Evolutionary conservation across 2,329 filamentous ascomycete genomes (phyloP).

Genomic region (Stromatinia cepivora): DNA sequence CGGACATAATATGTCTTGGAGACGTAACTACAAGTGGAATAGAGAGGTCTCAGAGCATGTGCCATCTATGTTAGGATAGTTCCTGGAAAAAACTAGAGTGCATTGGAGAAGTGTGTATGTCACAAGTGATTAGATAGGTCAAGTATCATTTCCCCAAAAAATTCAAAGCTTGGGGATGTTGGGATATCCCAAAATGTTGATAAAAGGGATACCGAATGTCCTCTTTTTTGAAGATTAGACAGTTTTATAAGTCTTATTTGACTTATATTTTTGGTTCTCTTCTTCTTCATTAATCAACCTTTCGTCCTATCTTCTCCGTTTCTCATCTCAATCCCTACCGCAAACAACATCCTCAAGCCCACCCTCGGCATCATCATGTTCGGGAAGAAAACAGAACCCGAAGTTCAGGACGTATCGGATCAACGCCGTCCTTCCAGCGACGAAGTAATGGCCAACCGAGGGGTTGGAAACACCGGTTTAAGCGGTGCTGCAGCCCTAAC

Average conservation of each 20-base stretch:
- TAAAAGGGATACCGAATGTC: conserved; percentile 14
- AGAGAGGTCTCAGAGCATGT: background rate
- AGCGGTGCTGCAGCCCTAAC: conserved; percentile 13
- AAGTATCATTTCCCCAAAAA: background rate
- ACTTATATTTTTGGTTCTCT: background rate
- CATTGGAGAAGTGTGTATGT: background rate
- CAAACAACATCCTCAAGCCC: background rate
- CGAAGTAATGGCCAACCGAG: background rate
- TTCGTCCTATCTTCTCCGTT: background rate
- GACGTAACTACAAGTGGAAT: background rate
- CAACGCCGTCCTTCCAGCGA: background rate
- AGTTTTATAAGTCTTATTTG: background rate
- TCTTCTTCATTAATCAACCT: background rate
- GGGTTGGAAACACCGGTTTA: conserved; percentile 1
- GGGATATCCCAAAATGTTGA: background rate
- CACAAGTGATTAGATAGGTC: background rate
- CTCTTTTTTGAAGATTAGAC: background rate
- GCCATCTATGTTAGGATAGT: background rate
- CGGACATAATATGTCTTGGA: background rate
- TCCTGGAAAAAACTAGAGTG: background rate
- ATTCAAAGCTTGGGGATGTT: background rate
- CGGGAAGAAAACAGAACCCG: conserved; percentile 7
- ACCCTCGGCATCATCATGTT: background rate
- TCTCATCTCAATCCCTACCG: background rate
- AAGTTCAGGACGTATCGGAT: background rate